Evolutionary conservation across 306 rosid species (phyloP).

Genomic region (Ormosia semicastrata): DNA sequence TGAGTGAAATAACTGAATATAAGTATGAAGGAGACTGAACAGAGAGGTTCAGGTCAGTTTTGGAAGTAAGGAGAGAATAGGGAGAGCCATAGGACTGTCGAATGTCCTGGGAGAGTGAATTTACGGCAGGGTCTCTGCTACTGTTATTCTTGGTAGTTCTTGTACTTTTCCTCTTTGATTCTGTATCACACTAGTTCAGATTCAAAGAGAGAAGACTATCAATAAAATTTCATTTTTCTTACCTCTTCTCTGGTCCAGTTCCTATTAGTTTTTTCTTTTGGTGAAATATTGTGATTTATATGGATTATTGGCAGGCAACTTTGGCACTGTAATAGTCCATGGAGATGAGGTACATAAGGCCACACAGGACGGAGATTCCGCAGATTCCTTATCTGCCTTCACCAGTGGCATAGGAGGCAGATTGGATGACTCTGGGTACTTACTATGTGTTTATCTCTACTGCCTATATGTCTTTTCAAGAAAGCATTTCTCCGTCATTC

Average conservation of each 20-base stretch:
- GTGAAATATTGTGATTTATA: slow-evolving; percentile 14
- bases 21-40: neutral
- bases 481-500: neutral
- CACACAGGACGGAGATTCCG: slow-evolving; percentile 34
- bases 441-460: slow-evolving; percentile 7
- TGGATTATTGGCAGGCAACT: slow-evolving; percentile 56
- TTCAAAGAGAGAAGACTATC: neutral
- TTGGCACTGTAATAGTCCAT: slow-evolving; percentile 78
- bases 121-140: neutral
- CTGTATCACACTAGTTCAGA: neutral
- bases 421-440: slow-evolving; percentile 52
- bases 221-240: too few species aligned
- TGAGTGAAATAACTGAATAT: neutral
- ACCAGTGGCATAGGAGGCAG: slow-evolving; percentile 37
- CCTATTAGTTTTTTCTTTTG: neutral
- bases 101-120: neutral
- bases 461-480: slow-evolving; percentile 13
- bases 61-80: neutral
- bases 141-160: neutral
- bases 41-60: neutral
- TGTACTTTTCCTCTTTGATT: neutral
- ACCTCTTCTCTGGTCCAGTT: neutral
- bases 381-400: slow-evolving; percentile 43
- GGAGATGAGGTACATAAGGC: slow-evolving; percentile 52
- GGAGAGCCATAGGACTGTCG: neutral